These are phyloP conservation scores for Magnaporthiopsis incrustans DNA, from an alignment of 2,329 filamentous ascomycete species.

Conservation along the genomic window DNA sequence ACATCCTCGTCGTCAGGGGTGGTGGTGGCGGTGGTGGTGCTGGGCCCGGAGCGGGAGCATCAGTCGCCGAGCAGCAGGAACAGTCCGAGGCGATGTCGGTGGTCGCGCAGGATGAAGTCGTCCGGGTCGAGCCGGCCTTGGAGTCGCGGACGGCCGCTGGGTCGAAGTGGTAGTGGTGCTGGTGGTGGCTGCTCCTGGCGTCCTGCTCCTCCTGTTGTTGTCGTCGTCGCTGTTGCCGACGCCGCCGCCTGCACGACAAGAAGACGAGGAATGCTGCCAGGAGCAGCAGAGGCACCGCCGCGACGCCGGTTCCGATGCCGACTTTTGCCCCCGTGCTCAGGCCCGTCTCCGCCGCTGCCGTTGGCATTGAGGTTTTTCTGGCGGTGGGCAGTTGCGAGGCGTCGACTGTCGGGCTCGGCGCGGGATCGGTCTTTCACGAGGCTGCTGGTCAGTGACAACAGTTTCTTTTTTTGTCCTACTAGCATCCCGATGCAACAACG, in stretches of 20 bases:
- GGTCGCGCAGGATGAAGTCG: not conserved
- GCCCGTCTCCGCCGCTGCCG: not conserved
- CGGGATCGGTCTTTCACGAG: not conserved
- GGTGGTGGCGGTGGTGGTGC: too few relatives aligned
- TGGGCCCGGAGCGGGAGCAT: too few relatives aligned
- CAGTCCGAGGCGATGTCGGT: not conserved
- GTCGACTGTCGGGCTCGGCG: not conserved
- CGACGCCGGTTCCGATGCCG: not conserved
- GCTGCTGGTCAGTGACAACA: not conserved
- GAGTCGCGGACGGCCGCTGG: not conserved
- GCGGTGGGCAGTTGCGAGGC: not conserved
- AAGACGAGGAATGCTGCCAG: not conserved
- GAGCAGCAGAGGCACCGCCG: not conserved
- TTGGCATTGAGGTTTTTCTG: not conserved
- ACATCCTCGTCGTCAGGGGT: not conserved
- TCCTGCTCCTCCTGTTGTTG: not conserved
- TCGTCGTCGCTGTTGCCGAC: too few relatives aligned
- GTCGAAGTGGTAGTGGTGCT: too few relatives aligned
- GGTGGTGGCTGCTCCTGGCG: not conserved
- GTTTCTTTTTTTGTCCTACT: not conserved
- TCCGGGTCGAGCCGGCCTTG: not conserved
- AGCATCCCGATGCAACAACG: not conserved
- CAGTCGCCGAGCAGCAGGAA: not conserved
- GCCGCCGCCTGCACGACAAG: not conserved
- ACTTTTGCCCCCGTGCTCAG: not conserved